Base-by-base conservation (phyloP, 345 rosid genomes). In the Eucalyptus melliodora region DNA sequence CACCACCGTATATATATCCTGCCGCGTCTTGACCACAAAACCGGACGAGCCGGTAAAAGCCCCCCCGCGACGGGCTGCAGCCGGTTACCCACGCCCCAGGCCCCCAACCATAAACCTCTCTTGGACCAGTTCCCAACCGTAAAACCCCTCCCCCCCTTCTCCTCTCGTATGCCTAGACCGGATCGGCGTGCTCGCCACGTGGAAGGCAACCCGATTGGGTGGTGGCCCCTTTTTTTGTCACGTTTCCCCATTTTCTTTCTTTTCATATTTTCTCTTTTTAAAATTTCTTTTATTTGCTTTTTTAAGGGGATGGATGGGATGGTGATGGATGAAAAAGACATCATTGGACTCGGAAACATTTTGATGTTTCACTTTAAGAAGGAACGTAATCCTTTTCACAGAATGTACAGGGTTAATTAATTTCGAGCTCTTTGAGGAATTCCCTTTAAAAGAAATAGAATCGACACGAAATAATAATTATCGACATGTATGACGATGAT, bases 81-180 rank as follows among this genome's bases (percentile, higher is more conserved):
- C 94, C 80, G 91, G 93, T 93, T 93, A 7, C 45, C 40, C 77
- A 6, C 37, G 51, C 37, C 77, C 40, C 34, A 5, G 5, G 50
- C 86, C 91, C 51, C 86, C 53, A 86, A 90, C 42, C 50, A 60
- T 62, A 65, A 87, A 89, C 82, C 86, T 47, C 17, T 59, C 50
- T 86, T 87, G 91, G 88, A 93, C 91, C 92, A 88, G 92, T 90
- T 92, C 91, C 91, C 89, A 89, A 91, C 90, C 89, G 86, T 16
- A 40, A 87, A 87, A 24, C 77, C 88, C 88, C 72, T 9, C 45
- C 11, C 11, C 55, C 2, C 24, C 1, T 0, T 23, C 62, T 24
- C 62, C 62, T 56, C 62, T 26, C 42, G 4, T 9, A 8, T 87
- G 60, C 49, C 77, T 31, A 12, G 87, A 53, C 62, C 44, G 26